Conservation (phyloP, 331 rosid species). For the Arachis monticola region DNA sequence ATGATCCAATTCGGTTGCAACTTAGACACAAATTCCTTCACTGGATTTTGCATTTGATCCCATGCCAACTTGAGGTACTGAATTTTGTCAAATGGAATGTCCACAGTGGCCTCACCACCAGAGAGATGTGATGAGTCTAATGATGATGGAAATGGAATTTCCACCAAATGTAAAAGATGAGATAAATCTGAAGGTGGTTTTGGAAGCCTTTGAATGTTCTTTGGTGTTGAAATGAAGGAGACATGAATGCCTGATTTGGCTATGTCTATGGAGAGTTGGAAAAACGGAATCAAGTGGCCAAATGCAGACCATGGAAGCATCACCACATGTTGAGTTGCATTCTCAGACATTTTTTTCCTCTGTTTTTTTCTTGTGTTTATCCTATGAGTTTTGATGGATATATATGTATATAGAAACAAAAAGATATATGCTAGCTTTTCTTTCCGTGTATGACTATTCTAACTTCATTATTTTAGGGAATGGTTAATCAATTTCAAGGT, state of each 20-base stretch:
- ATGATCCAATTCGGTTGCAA: slow-evolving; percentile 48
- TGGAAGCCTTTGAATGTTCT: slow-evolving; percentile 49
- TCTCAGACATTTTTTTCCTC: too few relatives aligned
- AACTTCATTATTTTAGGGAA: too few relatives aligned
- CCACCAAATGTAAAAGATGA: slow-evolving; percentile 24
- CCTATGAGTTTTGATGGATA: too few relatives aligned
- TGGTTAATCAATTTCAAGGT: too few relatives aligned
- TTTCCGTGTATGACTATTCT: too few relatives aligned
- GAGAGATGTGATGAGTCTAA: slow-evolving; percentile 8
- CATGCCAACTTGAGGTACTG: slow-evolving; percentile 34
- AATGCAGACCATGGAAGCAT: too few relatives aligned
- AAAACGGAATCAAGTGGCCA: too few relatives aligned
- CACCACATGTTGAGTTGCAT: too few relatives aligned
- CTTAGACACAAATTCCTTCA: slow-evolving; percentile 34
- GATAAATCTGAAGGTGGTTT: slow-evolving; percentile 34
- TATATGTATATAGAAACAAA: too few relatives aligned
- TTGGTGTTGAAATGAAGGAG: slow-evolving; percentile 55
- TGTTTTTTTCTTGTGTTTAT: too few relatives aligned
- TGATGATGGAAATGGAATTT: slow-evolving; percentile 41
- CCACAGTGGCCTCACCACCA: slow-evolving; percentile 52
- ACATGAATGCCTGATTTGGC: slow-evolving; percentile 52
- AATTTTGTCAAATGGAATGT: slow-evolving; percentile 45
- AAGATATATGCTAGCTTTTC: too few relatives aligned
- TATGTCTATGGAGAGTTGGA: neutral
- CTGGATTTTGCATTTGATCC: slow-evolving; percentile 25